Conservation (phyloP, 2,329 filamentous ascomycete genomes). For the Amauroascus niger region DNA sequence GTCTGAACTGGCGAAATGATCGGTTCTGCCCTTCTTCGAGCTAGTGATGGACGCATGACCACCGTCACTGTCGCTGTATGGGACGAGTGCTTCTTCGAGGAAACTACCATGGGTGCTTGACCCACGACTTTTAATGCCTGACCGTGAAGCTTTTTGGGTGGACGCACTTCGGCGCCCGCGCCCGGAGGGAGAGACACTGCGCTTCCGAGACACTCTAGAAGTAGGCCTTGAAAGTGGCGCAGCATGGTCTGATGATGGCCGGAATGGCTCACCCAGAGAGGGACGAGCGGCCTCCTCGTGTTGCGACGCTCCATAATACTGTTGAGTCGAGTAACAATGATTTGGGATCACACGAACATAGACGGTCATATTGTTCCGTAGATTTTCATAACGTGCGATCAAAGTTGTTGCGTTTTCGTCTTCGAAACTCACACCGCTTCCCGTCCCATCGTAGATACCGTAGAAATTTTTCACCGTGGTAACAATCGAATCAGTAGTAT, state of each 20-base stretch:
- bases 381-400: constrained; percentile 94
- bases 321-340: constrained; percentile 43
- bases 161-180: constrained; percentile 70
- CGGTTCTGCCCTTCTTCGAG: constrained; percentile 65
- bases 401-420: constrained; percentile 80
- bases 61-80: constrained; percentile 81
- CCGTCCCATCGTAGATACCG: constrained; percentile 74
- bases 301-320: constrained; percentile 41
- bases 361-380: constrained; percentile 82
- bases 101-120: constrained; percentile 50
- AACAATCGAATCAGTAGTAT: constrained; percentile 94
- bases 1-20: constrained; percentile 85
- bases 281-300: constrained; percentile 46
- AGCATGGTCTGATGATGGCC: constrained; percentile 44
- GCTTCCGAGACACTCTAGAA: constrained; percentile 62
- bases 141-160: constrained; percentile 61
- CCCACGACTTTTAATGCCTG: constrained; percentile 56
- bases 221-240: constrained; percentile 55
- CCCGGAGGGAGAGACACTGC: constrained; percentile 66
- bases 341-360: constrained; percentile 73
- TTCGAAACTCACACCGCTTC: constrained; percentile 87
- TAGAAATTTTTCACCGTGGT: constrained; percentile 99
- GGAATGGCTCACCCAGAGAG: constrained; percentile 55
- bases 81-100: constrained; percentile 61
- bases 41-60: constrained; percentile 62